Conservation (phyloP, 2,329 filamentous ascomycete species). For the Pseudogymnoascus sp. region DNA sequence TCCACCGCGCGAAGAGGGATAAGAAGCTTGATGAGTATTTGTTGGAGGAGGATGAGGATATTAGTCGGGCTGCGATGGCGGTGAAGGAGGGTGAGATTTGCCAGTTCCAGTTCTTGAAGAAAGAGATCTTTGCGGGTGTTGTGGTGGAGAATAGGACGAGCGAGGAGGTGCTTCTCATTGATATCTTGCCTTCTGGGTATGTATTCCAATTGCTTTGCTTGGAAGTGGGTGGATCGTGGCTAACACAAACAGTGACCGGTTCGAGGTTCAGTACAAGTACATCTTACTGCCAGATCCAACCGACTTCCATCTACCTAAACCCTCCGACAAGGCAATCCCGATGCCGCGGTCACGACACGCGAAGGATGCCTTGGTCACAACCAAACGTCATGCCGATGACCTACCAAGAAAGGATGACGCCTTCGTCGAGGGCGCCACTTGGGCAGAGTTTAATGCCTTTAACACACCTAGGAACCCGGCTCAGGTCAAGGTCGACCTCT, state of each 20-base stretch:
- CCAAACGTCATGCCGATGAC: constrained; percentile 51
- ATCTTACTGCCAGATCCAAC: constrained; percentile 63
- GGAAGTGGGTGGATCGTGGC: constrained; percentile 22
- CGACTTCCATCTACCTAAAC: constrained; percentile 66
- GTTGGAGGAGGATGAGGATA: constrained; percentile 62
- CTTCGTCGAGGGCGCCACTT: constrained; percentile 61
- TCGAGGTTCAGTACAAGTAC: constrained; percentile 83
- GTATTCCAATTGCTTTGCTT: constrained; percentile 27
- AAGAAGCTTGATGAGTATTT: constrained; percentile 62
- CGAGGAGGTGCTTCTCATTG: constrained; percentile 70
- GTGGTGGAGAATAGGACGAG: constrained; percentile 73
- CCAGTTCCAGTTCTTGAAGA: constrained; percentile 75
- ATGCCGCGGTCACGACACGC: constrained; percentile 57
- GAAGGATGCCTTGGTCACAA: constrained; percentile 60
- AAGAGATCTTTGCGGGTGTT: constrained; percentile 84
- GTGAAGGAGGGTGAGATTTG: constrained; percentile 69
- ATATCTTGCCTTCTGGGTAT: constrained; percentile 78
- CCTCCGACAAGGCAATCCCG: constrained; percentile 63
- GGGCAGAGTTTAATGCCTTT: constrained; percentile 70
- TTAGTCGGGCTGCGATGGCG: constrained; percentile 59
- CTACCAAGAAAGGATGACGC: constrained; percentile 57
- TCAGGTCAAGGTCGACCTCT: constrained; percentile 64
- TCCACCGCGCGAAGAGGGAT: constrained; percentile 82
- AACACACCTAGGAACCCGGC: constrained; percentile 49
- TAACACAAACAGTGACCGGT: constrained; percentile 53